Base-by-base conservation (phyloP, 2,329 filamentous ascomycete species). In the Lachnellula arida region DNA sequence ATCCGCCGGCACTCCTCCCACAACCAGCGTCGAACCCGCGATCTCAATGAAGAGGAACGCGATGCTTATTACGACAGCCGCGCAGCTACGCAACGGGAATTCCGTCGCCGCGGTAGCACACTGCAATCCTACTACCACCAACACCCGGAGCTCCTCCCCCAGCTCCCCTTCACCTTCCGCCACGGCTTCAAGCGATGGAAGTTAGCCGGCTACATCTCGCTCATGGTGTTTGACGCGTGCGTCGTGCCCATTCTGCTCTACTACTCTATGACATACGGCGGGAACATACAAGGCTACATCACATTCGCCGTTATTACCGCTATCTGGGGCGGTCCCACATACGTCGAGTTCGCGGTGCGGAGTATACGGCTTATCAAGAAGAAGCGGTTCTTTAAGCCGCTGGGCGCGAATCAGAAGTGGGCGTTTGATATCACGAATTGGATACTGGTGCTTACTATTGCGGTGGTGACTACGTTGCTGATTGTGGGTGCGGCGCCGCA, bases 291-390 rank as follows among this genome's bases (percentile, higher is more conserved):
- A 35, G 66, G 69, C 46, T 72, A 69, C 54, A 72, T 74, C 56
- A 68, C 78, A 52, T 81, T 81, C 59, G 77, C 78, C 60, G 73
- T 81, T 51, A 74, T 81, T 44, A 80, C 79, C 0, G 77, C 78
- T 37, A 79, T 81, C 59, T 81, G 79, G 72, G 79, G 79, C 54
- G 72, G 79, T 25, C 75, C 79, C n/a, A 80, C 78, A 5, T 79
- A 80, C 54, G 69, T 80, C 54, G 78, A 81, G 60, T 80, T 80
- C 55, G 77, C 69, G 25, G 68, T 80, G 47, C 74, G 78, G 11
- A 76, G 74, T 0, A 68, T 78, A 55, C 75, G 78, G 15, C 70
- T 81, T 50, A 75, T 80, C 50, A 73, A 75, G 59, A 74, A 75
- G 63, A 73, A 76, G 61, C 74, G 77, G 51, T 77, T 73, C 51